phyloP scores from a whole-genome alignment of 257 asterid genomes.

The Anisodus acutangulus region DNA sequence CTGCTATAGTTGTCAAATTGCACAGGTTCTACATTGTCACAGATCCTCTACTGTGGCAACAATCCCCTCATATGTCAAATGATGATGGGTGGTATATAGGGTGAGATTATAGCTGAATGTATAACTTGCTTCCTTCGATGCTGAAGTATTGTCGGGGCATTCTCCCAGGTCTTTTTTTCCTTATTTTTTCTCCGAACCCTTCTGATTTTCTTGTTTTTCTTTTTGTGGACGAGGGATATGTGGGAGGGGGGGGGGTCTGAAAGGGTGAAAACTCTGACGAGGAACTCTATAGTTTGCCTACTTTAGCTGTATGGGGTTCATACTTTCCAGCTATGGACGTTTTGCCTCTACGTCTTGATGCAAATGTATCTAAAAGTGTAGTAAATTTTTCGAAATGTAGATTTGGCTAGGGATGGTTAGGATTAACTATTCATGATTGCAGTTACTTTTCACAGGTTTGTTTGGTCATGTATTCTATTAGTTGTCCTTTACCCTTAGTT shows the following conservation, averaged over 20 bases:
- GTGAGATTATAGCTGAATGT: slow-evolving; percentile 3
- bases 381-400: background rate
- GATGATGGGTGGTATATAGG: background rate
- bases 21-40: background rate
- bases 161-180: slow-evolving; percentile 8
- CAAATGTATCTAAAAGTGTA: background rate
- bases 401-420: background rate
- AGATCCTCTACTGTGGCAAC: background rate
- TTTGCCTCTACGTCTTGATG: background rate
- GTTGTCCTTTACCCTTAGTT: background rate
- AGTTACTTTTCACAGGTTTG: background rate
- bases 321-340: background rate
- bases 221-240: background rate
- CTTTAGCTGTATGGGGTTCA: slow-evolving; percentile 3
- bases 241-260: background rate
- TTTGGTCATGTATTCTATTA: background rate
- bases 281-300: background rate
- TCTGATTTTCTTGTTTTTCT: background rate
- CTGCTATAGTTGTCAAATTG: background rate
- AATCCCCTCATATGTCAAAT: background rate
- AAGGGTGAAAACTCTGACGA: background rate
- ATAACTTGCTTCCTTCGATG: slow-evolving; percentile 16
- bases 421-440: slow-evolving; percentile 5
- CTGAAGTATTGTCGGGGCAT: slow-evolving; percentile 1
- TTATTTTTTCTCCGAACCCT: background rate